Percentiles rank a stretch among this genome's conserved stretches.
Conservation (phyloP, 805 yeast genomes). For the Wickerhamiella bombiphila region DNA sequence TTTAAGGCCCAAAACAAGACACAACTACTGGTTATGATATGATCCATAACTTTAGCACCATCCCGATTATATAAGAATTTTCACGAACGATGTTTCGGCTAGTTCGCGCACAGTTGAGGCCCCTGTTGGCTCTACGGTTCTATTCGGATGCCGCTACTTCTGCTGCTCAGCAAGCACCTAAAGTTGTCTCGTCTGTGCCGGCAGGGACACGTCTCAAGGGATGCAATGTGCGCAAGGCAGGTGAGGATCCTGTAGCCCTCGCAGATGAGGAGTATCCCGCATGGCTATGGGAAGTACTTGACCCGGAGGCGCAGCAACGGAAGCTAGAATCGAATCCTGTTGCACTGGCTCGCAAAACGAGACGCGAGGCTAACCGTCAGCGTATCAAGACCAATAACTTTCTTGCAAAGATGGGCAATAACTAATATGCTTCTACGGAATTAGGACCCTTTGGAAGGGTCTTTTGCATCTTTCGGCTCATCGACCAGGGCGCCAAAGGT, state of each 20-base stretch:
- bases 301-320: slow-evolving; percentile 43
- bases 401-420: slow-evolving; percentile 40
- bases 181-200: slow-evolving; percentile 29
- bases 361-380: slow-evolving; percentile 53
- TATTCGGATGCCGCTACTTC: slow-evolving; percentile 9
- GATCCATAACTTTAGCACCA: background rate
- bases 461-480: slow-evolving; percentile 1
- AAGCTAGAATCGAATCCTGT: slow-evolving; percentile 47
- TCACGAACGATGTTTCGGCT: slow-evolving; percentile 1
- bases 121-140: slow-evolving; percentile 5
- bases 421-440: no score
- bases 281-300: slow-evolving; percentile 85
- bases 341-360: slow-evolving; percentile 51
- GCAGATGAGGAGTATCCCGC: slow-evolving; percentile 83
- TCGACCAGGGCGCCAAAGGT: slow-evolving; percentile 11
- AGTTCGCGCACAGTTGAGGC: background rate
- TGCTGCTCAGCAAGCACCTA: slow-evolving; percentile 12
- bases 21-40: no score
- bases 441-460: no score
- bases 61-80: background rate
- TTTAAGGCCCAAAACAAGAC: no score
- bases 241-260: slow-evolving; percentile 78
- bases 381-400: slow-evolving; percentile 70
- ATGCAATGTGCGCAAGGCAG: slow-evolving; percentile 58
- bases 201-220: slow-evolving; percentile 48